These are phyloP conservation scores for Lachancea mirantina DNA, from an alignment of 805 yeast species.

Conservation along the genomic window DNA sequence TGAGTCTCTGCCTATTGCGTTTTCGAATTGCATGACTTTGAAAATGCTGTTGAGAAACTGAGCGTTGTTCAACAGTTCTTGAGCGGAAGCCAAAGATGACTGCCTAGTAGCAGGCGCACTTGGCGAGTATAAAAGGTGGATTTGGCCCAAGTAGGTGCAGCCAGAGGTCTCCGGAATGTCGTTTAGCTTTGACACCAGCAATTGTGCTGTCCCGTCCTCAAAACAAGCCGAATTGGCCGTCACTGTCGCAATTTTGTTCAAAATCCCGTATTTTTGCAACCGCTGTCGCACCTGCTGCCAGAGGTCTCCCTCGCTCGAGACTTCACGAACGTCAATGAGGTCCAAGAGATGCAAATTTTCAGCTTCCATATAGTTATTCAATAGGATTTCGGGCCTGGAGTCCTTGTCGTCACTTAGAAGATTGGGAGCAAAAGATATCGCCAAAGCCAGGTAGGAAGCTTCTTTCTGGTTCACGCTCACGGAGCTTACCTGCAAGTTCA, in stretches of 20 bases:
- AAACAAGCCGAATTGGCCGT: no score
- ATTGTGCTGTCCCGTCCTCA: no score
- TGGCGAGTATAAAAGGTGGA: no score
- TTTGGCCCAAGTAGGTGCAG: no score
- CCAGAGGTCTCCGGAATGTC: no score
- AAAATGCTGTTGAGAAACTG: no score
- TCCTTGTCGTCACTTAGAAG: conserved; percentile 2
- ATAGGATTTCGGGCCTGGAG: conserved; percentile 2
- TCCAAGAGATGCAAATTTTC: conserved; percentile 9
- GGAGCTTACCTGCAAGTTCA: neutral
- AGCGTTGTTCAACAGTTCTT: no score
- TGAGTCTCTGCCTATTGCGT: no score
- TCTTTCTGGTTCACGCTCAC: conserved; percentile 4
- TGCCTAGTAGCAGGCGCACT: no score
- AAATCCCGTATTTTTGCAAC: conserved; percentile 5
- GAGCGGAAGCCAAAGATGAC: no score
- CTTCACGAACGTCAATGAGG: conserved; percentile 6
- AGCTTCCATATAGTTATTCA: conserved; percentile 7
- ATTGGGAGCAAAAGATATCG: conserved; percentile 9
- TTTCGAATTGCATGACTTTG: no score
- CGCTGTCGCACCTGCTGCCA: conserved; percentile 1
- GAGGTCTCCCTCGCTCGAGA: conserved; percentile 2
- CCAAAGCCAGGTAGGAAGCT: conserved; percentile 4
- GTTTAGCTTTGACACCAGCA: no score
- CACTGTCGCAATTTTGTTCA: conserved; percentile 7